Evolutionary conservation across 2,329 filamentous ascomycete species (phyloP).

Genomic region (Phoma sp.): DNA sequence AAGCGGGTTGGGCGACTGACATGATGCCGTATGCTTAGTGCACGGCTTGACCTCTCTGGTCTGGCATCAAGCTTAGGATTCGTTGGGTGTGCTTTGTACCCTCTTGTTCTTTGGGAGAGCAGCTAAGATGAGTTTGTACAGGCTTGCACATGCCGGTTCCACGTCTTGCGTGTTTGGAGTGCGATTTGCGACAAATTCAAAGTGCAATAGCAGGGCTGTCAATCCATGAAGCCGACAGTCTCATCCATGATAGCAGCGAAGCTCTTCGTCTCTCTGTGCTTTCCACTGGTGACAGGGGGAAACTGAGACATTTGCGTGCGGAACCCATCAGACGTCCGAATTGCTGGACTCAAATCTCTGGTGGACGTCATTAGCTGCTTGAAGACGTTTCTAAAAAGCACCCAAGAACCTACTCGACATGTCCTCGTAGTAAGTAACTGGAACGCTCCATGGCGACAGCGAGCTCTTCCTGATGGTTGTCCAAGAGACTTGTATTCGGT

Average conservation of each 20-base stretch:
- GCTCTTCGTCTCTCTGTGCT: slow-evolving; percentile 46
- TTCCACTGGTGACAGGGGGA: slow-evolving; percentile 45
- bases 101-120: too few relatives aligned
- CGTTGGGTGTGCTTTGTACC: too few relatives aligned
- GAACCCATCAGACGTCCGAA: slow-evolving; percentile 57
- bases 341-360: slow-evolving; percentile 57
- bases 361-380: not conserved
- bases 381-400: too few relatives aligned
- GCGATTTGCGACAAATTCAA: not conserved
- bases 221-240: slow-evolving; percentile 45
- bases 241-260: slow-evolving; percentile 49
- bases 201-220: not conserved
- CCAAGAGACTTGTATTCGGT: slow-evolving; percentile 79
- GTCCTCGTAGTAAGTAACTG: slow-evolving; percentile 78
- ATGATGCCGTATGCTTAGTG: too few relatives aligned
- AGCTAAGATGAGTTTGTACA: not conserved
- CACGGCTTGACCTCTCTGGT: too few relatives aligned
- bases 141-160: not conserved
- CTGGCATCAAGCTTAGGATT: too few relatives aligned
- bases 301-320: slow-evolving; percentile 42
- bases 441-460: slow-evolving; percentile 76
- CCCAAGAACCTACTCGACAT: slow-evolving; percentile 62
- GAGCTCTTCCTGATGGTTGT: slow-evolving; percentile 91
- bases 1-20: too few relatives aligned
- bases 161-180: too few relatives aligned